Conservation (phyloP, 2,329 filamentous ascomycete genomes). For the Phoma sp. region DNA sequence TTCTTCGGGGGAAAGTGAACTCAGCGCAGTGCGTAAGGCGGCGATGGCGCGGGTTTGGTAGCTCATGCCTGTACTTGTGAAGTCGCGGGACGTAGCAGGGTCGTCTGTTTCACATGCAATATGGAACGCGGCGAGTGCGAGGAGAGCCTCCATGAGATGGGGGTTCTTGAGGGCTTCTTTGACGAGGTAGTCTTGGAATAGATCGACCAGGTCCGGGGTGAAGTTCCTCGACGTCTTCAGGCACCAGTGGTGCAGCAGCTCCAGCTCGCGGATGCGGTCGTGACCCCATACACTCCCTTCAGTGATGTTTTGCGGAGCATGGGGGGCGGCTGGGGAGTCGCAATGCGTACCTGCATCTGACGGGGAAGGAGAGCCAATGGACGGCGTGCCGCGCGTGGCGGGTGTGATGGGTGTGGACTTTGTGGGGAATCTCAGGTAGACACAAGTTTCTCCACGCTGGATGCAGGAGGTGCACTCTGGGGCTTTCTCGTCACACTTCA, state of each 20-base stretch:
- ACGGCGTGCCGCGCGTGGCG: background rate
- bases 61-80: conserved; percentile 12
- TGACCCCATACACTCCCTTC: background rate
- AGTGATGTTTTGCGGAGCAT: background rate
- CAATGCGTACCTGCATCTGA: background rate
- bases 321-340: background rate
- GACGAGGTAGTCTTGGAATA: conserved; percentile 17
- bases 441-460: conserved; percentile 13
- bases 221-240: conserved; percentile 17
- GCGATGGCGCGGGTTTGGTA: conserved; percentile 15
- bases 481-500: conserved; percentile 20
- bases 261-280: conserved; percentile 15
- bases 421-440: conserved; percentile 11
- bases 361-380: background rate
- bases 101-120: conserved; percentile 15
- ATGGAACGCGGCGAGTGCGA: conserved; percentile 20
- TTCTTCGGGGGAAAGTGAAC: conserved; percentile 9
- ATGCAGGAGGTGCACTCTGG: conserved; percentile 15
- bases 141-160: conserved; percentile 24
- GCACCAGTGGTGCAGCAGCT: conserved; percentile 23
- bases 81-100: conserved; percentile 2
- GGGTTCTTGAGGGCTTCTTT: conserved; percentile 17
- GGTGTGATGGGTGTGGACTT: conserved; percentile 1
- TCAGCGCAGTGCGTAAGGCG: conserved; percentile 8
- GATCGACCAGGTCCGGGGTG: conserved; percentile 6